Conservation (phyloP, 441 rosid species). For the Erodium moschatum region DNA sequence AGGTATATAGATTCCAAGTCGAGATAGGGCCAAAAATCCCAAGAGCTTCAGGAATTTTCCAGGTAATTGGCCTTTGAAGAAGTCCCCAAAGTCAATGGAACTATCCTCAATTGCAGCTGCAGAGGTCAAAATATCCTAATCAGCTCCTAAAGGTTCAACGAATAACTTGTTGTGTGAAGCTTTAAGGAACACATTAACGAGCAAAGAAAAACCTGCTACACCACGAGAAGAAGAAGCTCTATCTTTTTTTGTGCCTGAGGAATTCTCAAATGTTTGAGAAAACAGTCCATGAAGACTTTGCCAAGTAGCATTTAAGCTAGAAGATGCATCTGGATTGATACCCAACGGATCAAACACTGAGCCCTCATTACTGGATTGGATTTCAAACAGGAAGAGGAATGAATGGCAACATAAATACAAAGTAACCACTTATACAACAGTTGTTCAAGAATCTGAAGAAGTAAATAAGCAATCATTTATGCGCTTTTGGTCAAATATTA, state of each 20-base stretch:
- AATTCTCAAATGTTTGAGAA: slow-evolving; percentile 45
- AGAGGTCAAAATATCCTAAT: slow-evolving; percentile 27
- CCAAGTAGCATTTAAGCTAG: slow-evolving; percentile 46
- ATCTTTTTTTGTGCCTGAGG: slow-evolving; percentile 56
- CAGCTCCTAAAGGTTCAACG: slow-evolving; percentile 17
- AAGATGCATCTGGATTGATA: slow-evolving; percentile 44
- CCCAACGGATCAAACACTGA: slow-evolving; percentile 77
- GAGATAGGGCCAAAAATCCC: slow-evolving; percentile 74
- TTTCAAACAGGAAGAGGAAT: slow-evolving; percentile 32
- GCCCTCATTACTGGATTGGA: slow-evolving; percentile 42
- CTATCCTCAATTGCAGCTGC: slow-evolving; percentile 98
- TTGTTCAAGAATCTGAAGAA: slow-evolving; percentile 6
- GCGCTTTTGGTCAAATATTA: background rate
- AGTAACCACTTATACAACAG: slow-evolving; percentile 16
- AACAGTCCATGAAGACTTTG: slow-evolving; percentile 45
- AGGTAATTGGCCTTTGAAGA: slow-evolving; percentile 85
- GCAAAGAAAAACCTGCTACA: slow-evolving; percentile 51
- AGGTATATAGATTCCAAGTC: slow-evolving; percentile 86
- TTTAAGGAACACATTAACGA: slow-evolving; percentile 12
- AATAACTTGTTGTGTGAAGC: slow-evolving; percentile 7
- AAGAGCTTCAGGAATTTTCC: slow-evolving; percentile 86
- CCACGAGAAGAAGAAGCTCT: slow-evolving; percentile 64
- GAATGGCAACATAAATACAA: slow-evolving; percentile 18
- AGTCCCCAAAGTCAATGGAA: slow-evolving; percentile 93
- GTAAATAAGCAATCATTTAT: slow-evolving; percentile 7